phyloP scores from a whole-genome alignment of 805 yeast genomes.

The Starmera caribaea region DNA sequence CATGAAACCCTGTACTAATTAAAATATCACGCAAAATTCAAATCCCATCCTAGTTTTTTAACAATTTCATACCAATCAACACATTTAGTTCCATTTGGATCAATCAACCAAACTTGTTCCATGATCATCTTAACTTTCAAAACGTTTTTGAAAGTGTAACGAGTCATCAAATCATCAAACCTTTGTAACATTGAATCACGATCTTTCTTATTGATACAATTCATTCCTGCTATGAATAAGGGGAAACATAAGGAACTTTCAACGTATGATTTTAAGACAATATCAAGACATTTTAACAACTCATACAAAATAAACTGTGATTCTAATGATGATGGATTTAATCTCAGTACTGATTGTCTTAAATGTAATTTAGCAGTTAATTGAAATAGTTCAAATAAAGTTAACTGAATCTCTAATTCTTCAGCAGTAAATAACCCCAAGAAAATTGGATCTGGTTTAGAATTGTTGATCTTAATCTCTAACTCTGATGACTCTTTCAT shows the following conservation, averaged over 20 bases:
- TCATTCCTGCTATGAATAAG: conserved; percentile 67
- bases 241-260: conserved; percentile 73
- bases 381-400: conserved; percentile 65
- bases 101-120: conserved; percentile 33
- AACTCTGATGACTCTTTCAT: conserved; percentile 28
- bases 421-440: conserved; percentile 27
- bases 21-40: conserved; percentile 49
- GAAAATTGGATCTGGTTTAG: conserved; percentile 44
- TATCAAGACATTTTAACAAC: conserved; percentile 46
- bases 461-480: conserved; percentile 37
- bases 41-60: conserved; percentile 63
- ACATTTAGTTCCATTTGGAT: conserved; percentile 42
- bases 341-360: conserved; percentile 50
- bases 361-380: conserved; percentile 58
- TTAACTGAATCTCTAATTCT: conserved; percentile 57
- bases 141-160: conserved; percentile 63
- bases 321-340: conserved; percentile 54
- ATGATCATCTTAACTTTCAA: conserved; percentile 30
- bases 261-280: conserved; percentile 53
- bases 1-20: no score
- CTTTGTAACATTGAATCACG: conserved; percentile 41
- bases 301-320: conserved; percentile 49
- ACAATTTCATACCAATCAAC: conserved; percentile 70
- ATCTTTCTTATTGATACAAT: conserved; percentile 43
- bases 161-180: conserved; percentile 43